Percentiles rank a stretch among this genome's conserved stretches.
These are phyloP conservation scores for Paecilomyces niveus DNA, from an alignment of 2,329 filamentous ascomycete species.

Conservation along the genomic window DNA sequence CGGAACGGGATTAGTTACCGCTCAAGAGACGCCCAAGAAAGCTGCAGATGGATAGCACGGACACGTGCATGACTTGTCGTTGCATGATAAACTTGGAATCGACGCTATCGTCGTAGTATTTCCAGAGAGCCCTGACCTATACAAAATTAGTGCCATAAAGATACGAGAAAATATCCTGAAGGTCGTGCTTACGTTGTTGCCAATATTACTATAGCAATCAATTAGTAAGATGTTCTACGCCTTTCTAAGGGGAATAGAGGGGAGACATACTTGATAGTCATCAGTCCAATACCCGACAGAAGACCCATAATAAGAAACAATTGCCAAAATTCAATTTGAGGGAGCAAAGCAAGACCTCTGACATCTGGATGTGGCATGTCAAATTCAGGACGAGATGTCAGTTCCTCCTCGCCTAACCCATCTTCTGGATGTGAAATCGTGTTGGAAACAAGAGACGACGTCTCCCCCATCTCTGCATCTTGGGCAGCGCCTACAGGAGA, in stretches of 20 bases:
- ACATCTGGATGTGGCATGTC: constrained; percentile 82
- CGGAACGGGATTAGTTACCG: constrained; percentile 43
- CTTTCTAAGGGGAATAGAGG: neutral
- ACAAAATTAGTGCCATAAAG: neutral
- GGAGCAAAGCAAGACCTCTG: constrained; percentile 69
- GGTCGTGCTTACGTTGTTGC: constrained; percentile 59
- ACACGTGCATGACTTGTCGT: constrained; percentile 85
- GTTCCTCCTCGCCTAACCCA: constrained; percentile 39
- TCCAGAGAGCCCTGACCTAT: constrained; percentile 73
- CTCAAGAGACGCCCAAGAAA: constrained; percentile 75
- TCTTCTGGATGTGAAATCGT: constrained; percentile 49
- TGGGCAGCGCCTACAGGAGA: constrained; percentile 19
- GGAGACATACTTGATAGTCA: constrained; percentile 88
- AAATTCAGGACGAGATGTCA: constrained; percentile 58
- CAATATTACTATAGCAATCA: constrained; percentile 68
- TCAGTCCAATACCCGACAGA: constrained; percentile 86
- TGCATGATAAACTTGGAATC: constrained; percentile 68
- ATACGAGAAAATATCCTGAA: neutral
- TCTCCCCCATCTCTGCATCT: constrained; percentile 57
- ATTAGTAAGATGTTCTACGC: constrained; percentile 19
- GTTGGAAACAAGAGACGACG: constrained; percentile 70
- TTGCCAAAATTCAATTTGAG: constrained; percentile 78
- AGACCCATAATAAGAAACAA: constrained; percentile 80
- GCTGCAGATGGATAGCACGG: constrained; percentile 81
- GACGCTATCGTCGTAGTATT: constrained; percentile 68